Evolutionary conservation across 805 yeast species (phyloP), one percentile per base, ranked within the genome.

Genomic region (Cyberlindnera subsufficiens): DNA sequence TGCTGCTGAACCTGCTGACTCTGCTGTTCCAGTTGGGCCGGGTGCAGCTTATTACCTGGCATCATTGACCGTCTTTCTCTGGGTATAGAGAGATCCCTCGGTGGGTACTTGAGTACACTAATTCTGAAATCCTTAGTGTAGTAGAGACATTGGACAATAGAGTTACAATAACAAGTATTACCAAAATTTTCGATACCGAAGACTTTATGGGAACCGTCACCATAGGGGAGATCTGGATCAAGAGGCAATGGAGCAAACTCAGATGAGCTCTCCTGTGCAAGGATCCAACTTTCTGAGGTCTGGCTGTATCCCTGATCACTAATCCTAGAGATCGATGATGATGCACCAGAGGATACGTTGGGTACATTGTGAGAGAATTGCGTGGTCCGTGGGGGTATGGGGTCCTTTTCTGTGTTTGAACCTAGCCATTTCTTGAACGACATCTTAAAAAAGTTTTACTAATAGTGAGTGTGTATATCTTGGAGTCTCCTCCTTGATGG

Each of bases 101-200:
- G 49, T 4, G 85, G 85, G 46, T 69, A 71, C 40, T 67, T 63
- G 38, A 79, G 60, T 2, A 85, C 58, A 41, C 70, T 71, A 15
- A 68, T 63, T 37, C 97, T 74, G 55, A 93, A 88, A 25, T 73
- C 74, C 20, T 75, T 72, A 4, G 91, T 74, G 64, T 85, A 82
- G 67, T 77, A 91, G 9, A 91, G 72, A 51, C 95, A 87, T 61
- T 93, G 99, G 19, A 93, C 66, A 27, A 93, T 86, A 9, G 96
- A 87, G 55, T 93, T 93, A 64, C 96, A 86, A 66, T 91, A 91
- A 66, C 98, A 93, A 0, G 97, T 89, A 60, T 89, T 83, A 3
- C 95, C 96, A 55, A 84, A 85, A 58, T 86, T 86, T 58, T 86
- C 93, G 75, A 83, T 77, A 1, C 95, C 95, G 60, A 77, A 85